Evolutionary conservation across 73 alveolate species (phyloP), one percentile per base, ranked within the genome.

Genomic region (Paramecium tetraurelia): DNA sequence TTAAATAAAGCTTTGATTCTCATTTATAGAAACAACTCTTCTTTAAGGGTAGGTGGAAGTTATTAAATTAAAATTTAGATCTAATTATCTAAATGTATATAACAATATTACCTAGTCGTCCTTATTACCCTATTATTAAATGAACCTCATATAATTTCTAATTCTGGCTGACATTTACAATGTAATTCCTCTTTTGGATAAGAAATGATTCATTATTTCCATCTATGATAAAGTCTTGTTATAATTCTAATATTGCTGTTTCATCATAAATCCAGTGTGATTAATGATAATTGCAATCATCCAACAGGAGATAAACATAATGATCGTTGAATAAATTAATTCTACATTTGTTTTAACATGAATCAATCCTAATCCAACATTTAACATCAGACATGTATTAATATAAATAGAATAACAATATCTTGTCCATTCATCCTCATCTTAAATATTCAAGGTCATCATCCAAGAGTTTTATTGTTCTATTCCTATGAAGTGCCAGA

Each of bases 71-170:
- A 41, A 16, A 27, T 12, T 63, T 27, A 63, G 50, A 63, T 63
- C 84, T 63, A 63, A 63, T 27, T 63, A 27, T 63, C 84, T 63
- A 63, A 63, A 63, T 63, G 84, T 63, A 63, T 33, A 63, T 63
- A 33, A 33, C 20, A 63, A 63, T 63, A 63, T 63, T 63, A 63
- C 84, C 84, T 63, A 27, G 12, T 63, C 46, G 5, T 63, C 59
- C 35, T 72, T 72, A 12, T 40, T 72, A 35, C 14, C 86, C 27
- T 31, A 72, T 35, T n/a, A 18, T 18, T 33, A 12, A 5, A 36
- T 36, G 38, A 36, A 72, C 4, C 46, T 1, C n/a, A 72, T 36
- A 72, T 72, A 72, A 72, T 72, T 72, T 14, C 86, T 72, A 2
- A 72, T 40, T 72, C 86, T 72, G 18, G 86, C 86, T 4, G 40